These are phyloP conservation scores for Fusarium cicatricum DNA, from an alignment of 2,329 filamentous ascomycete species.

Conservation along the genomic window DNA sequence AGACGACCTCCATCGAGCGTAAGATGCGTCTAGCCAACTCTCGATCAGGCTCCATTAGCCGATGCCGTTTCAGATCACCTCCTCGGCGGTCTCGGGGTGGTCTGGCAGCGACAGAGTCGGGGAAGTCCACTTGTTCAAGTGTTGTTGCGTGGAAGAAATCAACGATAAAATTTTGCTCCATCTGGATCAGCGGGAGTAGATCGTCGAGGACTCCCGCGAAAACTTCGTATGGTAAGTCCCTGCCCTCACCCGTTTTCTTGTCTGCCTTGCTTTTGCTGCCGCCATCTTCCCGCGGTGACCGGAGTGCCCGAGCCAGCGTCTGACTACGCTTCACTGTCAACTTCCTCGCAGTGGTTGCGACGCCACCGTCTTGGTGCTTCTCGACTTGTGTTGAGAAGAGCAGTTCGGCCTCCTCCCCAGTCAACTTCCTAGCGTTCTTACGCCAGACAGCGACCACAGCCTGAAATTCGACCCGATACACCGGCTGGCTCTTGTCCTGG, in stretches of 20 bases:
- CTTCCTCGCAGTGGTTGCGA: constrained; percentile 78
- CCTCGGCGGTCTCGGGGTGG: constrained; percentile 74
- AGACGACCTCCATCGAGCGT: constrained; percentile 89
- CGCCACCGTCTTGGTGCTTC: constrained; percentile 83
- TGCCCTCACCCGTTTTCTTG: constrained; percentile 68
- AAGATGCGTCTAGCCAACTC: constrained; percentile 84
- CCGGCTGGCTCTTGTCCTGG: constrained; percentile 75
- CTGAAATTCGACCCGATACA: constrained; percentile 85
- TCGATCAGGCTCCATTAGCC: constrained; percentile 88
- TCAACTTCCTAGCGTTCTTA: constrained; percentile 76
- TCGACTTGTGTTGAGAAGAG: constrained; percentile 87
- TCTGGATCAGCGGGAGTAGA: constrained; percentile 81
- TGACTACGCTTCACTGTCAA: constrained; percentile 94
- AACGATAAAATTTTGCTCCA: constrained; percentile 97
- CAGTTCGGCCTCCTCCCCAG: constrained; percentile 80
- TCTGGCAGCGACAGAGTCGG: constrained; percentile 75
- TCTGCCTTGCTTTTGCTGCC: constrained; percentile 59
- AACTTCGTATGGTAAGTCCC: constrained; percentile 79
- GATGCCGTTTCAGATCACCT: constrained; percentile 75
- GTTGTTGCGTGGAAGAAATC: constrained; percentile 97
- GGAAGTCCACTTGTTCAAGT: constrained; percentile 81
- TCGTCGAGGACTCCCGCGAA: constrained; percentile 85
- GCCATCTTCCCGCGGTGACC: constrained; percentile 72
- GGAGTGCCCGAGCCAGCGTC: constrained; percentile 78
- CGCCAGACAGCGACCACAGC: constrained; percentile 83